Conservation (phyloP, 495 filamentous ascomycete genomes). For the Tuber umbilicatum region DNA sequence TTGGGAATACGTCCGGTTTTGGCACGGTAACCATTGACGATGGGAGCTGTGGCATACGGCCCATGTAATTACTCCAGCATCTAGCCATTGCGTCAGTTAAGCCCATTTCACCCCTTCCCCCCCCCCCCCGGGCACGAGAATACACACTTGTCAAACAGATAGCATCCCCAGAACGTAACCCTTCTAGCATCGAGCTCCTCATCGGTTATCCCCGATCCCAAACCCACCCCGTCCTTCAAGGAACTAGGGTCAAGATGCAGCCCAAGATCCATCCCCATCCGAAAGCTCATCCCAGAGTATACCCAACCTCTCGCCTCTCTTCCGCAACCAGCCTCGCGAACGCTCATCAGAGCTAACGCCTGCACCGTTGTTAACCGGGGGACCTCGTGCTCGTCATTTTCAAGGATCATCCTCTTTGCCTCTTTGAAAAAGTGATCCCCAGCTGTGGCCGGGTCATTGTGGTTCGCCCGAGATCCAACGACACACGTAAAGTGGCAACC, state of each 20-base stretch:
- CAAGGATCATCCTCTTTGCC: conserved; percentile 79
- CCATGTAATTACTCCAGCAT: conserved; percentile 97
- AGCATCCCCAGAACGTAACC: conserved; percentile 98
- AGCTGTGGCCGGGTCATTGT: conserved; percentile 71
- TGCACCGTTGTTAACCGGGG: conserved; percentile 90
- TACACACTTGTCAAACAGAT: conserved; percentile 82
- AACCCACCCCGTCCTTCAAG: conserved; percentile 28
- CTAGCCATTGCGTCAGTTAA: conserved; percentile 44
- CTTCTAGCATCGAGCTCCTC: conserved; percentile 80
- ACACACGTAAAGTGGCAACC: conserved; percentile 92
- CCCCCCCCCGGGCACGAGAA: not conserved
- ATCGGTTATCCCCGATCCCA: conserved; percentile 58
- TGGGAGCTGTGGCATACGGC: conserved; percentile 80
- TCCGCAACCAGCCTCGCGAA: conserved; percentile 91
- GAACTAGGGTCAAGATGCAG: conserved; percentile 66
- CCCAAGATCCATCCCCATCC: conserved; percentile 95
- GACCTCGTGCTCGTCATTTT: conserved; percentile 89
- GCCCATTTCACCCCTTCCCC: not conserved
- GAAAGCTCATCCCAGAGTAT: conserved; percentile 95
- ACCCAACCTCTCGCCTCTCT: conserved; percentile 95
- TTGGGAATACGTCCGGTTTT: conserved; percentile 84
- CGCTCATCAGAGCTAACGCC: conserved; percentile 90
- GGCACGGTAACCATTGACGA: conserved; percentile 70
- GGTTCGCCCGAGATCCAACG: conserved; percentile 60
- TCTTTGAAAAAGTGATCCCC: conserved; percentile 97